phyloP scores from a whole-genome alignment of 352 stramenopile genomes.

The Globisporangium spinosum region DNA sequence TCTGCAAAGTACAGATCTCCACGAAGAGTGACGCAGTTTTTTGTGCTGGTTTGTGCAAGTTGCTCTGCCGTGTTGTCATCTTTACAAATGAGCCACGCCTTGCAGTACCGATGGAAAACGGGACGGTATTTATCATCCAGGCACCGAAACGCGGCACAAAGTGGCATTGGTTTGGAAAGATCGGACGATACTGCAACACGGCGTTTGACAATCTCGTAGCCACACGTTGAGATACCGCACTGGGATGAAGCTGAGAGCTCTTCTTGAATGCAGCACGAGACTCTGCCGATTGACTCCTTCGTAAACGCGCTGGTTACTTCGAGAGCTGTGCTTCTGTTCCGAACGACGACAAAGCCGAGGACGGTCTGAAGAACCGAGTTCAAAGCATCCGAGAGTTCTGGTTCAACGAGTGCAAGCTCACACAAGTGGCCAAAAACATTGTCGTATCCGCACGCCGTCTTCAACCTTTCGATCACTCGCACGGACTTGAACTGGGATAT shows the following conservation, averaged over 20 bases:
- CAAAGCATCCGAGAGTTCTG: not conserved
- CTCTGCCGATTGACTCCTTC: not conserved
- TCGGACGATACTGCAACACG: not conserved
- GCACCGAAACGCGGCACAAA: not conserved
- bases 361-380: not conserved
- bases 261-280: not conserved
- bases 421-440: not conserved
- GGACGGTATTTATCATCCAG: not conserved
- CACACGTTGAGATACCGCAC: not conserved
- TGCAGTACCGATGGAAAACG: not conserved
- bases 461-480: not conserved
- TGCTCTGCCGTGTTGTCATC: not conserved
- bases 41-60: not conserved
- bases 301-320: not conserved
- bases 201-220: not conserved
- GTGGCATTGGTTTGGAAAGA: not conserved
- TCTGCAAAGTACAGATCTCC: not conserved
- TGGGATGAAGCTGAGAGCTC: not conserved
- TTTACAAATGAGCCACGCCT: not conserved
- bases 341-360: not conserved
- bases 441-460: not conserved
- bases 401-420: not conserved
- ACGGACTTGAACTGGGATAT: not conserved
- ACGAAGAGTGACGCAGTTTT: not conserved
- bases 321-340: not conserved